Evolutionary conservation across 148 eudicot genomes (phyloP).

Genomic region (Bassia scoparia): DNA sequence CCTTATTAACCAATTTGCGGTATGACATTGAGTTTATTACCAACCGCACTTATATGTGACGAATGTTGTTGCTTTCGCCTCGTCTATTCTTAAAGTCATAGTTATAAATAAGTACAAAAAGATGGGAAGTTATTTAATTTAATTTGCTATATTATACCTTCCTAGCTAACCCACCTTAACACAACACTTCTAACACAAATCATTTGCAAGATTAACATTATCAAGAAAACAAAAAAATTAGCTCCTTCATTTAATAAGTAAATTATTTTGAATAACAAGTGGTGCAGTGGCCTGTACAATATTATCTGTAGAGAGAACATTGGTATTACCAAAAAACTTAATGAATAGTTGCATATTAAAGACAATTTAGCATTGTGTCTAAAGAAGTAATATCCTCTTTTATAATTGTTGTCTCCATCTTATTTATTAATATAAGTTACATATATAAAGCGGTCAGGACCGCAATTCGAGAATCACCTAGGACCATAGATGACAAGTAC

Average conservation of each 20-base stretch:
- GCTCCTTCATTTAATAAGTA: background rate
- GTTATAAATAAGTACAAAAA: slow-evolving; percentile 4
- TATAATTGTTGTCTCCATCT: no score
- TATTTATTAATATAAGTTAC: no score
- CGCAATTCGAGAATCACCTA: no score
- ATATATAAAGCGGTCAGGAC: no score
- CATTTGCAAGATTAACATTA: slow-evolving; percentile 5
- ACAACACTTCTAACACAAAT: slow-evolving; percentile 3
- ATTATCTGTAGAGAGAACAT: background rate
- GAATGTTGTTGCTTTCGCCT: slow-evolving; percentile 22
- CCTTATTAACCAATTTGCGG: background rate
- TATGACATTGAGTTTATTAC: slow-evolving; percentile 17
- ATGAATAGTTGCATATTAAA: slow-evolving; percentile 4
- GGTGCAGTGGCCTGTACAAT: background rate
- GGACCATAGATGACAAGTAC: no score
- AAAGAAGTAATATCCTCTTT: background rate
- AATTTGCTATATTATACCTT: slow-evolving; percentile 21
- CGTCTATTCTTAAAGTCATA: background rate
- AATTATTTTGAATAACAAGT: background rate
- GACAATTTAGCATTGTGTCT: background rate
- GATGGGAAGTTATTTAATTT: background rate
- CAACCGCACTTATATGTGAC: slow-evolving; percentile 11
- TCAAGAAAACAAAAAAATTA: background rate
- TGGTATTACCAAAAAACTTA: background rate
- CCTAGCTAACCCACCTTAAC: slow-evolving; percentile 9